Base-by-base conservation (phyloP, 2,329 filamentous ascomycete genomes). In the Rhexocercosporidium sp. region DNA sequence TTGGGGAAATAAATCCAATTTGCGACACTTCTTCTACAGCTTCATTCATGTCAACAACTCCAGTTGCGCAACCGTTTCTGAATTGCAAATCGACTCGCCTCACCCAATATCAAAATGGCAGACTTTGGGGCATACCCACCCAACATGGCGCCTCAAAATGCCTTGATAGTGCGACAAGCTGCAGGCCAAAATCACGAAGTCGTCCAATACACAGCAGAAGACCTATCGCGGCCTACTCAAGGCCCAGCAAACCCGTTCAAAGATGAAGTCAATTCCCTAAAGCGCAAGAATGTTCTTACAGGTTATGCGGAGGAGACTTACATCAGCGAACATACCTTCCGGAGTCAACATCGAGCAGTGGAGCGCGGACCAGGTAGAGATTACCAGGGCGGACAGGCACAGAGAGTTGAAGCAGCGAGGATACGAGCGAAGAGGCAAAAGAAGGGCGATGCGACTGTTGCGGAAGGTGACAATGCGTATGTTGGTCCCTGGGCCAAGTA, bases 401-500 rank as follows among this genome's bases (percentile, higher is more conserved):
- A 87, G 31, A 97, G 96, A 79, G 91, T 92, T 71, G 86, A 90
- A 65, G 89, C 90, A 5, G 88, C 88, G 44, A 83, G 83, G 66
- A 82, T 93, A 78, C 84, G 91, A 57, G 84, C 89, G n/a, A 92
- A 90, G 73, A 86, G 96, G 68, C 94, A 98, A 79, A 88, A 83
- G 72, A 97, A 96, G 77, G 96, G 96, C 57, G 90, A 95, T 77
- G 88, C 93, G 49, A 88, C 90, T 20, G 85, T 97, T 46, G 91
- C 94, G 0, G 94, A 97, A 75, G 96, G 96, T 0, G 89, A 93
- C 8, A 91, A 90, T 63, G 90, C 94, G 54, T 99, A 99, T 79
- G 86, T 97, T 44, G 96, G 96, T 0, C 96, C 96, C 0, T 99
- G 96, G 96, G 96, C 96, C 9, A 90, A 86, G 77, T 97, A 96